Base-by-base conservation (phyloP, 768 basidiomycete genomes). In the Gyrodon lividus region DNA sequence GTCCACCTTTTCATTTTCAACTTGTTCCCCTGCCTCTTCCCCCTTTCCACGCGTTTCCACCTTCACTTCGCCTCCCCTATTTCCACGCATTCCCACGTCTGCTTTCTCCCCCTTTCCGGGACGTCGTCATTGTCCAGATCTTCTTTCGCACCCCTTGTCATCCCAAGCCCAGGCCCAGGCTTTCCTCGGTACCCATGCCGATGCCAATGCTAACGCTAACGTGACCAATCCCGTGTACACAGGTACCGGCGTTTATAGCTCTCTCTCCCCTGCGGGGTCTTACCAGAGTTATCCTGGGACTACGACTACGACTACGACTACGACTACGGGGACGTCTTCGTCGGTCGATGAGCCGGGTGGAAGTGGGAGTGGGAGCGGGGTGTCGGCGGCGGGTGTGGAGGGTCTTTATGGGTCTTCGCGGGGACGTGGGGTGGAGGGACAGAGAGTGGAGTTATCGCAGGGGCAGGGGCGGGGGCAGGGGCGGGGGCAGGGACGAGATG, bases 181-280 rank as follows among this genome's bases (percentile, higher is more conserved):
- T 26, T 4, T 7, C 4, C 7, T 26, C 24, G 24, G 24, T 26
- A 26, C 24, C 4, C 24, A 26, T 26, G n/a, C n/a, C n/a, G n/a
- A n/a, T n/a, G n/a, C n/a, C 12, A 17, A 41, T 0, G 22, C 48
- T 34, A 24, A 42, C 19, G 23, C 64, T 66, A 8, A 68, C 37
- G 10, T 37, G 2, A 31, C 34, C n/a, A 16, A 10, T 43, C 14
- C 39, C 24, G 7, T 34, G 5, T 14, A 26, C 9, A 38, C 46
- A 70, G 66, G 61, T 9, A 48, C 48, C 14, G 59, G 48, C 38
- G 49, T 46, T 26, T 38, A 58, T 17, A 54, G 53, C 14, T 56
- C 62, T 0, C 51, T 31, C 10, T 68, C 66, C 0, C 66, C 66
- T 0, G 51, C 57, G 4, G 58, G 54, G 24, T 70, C 68, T 0